A percentile compares a stretch with the other conserved stretches of the same genome.
Evolutionary conservation across 257 asterid species (phyloP).

Genomic region (Ilex aquifolium): DNA sequence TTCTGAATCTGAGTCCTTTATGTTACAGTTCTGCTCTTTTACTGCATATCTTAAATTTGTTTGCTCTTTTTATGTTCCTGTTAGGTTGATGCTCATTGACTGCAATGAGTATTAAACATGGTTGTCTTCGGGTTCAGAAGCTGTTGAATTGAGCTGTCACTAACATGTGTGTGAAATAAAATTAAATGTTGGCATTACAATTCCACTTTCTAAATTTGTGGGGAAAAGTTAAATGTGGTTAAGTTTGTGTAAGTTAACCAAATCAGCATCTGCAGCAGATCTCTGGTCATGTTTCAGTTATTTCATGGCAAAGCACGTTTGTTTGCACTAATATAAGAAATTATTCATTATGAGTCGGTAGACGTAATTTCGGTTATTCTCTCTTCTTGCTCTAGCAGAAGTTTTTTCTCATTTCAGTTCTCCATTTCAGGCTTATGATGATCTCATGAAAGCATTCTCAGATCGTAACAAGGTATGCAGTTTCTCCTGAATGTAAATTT

Average conservation of each 20-base stretch:
- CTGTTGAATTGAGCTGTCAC: not conserved
- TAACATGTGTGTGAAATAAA: too few species aligned
- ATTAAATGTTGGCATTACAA: too few species aligned
- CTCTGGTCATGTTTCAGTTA: too few species aligned
- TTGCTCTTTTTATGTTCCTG: too few species aligned
- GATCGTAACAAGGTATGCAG: conserved; percentile 85
- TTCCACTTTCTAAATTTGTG: too few species aligned
- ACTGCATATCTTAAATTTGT: not conserved
- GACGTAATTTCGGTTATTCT: conserved; percentile 3
- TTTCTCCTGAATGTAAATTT: not conserved
- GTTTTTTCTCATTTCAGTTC: conserved; percentile 6
- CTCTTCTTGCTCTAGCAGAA: conserved; percentile 3
- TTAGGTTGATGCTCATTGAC: too few species aligned
- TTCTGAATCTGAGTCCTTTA: conserved; percentile 1
- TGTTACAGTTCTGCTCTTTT: not conserved
- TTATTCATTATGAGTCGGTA: too few species aligned
- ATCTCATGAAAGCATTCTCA: conserved; percentile 85
- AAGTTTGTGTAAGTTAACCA: too few species aligned
- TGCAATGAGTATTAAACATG: not conserved
- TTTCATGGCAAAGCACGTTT: too few species aligned
- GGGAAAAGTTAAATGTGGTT: too few species aligned
- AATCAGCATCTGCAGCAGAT: too few species aligned
- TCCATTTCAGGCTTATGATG: conserved; percentile 76
- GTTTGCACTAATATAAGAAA: too few species aligned
- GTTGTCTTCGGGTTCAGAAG: not conserved